These are phyloP conservation scores for Ganoderma lucidum DNA, from an alignment of 1,284 basidiomycete genomes.

Conservation along the genomic window DNA sequence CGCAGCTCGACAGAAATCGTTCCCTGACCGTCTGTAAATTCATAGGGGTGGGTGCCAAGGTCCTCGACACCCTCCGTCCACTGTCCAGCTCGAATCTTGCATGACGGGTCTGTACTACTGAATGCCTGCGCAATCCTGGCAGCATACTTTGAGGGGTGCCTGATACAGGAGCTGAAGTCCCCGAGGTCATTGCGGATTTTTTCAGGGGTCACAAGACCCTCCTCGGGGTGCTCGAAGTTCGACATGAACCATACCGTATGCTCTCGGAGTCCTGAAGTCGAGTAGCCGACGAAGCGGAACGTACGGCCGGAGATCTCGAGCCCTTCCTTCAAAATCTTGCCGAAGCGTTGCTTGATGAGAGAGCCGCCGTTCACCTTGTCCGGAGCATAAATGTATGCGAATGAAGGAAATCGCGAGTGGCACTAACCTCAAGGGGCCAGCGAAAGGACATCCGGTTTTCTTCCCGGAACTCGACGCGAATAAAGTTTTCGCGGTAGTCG, in stretches of 20 bases:
- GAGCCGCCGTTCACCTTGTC: conserved; percentile 56
- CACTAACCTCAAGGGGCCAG: conserved; percentile 61
- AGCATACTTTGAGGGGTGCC: conserved; percentile 77
- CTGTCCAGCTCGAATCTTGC: conserved; percentile 58
- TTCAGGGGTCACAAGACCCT: conserved; percentile 56
- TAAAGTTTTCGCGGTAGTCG: conserved; percentile 67
- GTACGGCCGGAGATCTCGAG: conserved; percentile 70
- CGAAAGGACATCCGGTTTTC: conserved; percentile 74
- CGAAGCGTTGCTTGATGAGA: conserved; percentile 68
- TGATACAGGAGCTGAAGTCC: conserved; percentile 64
- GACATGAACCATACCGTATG: conserved; percentile 81
- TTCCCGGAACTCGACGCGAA: conserved; percentile 82
- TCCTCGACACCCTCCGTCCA: conserved; percentile 69
- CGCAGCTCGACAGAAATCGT: conserved; percentile 71
- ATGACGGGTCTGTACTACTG: conserved; percentile 78
- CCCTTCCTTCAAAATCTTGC: conserved; percentile 65
- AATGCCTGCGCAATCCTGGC: conserved; percentile 86
- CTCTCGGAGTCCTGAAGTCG: conserved; percentile 70
- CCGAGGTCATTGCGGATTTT: conserved; percentile 69
- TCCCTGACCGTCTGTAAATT: conserved; percentile 81
- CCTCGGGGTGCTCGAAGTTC: conserved; percentile 58
- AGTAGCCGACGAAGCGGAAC: conserved; percentile 82
- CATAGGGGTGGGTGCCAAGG: conserved; percentile 52
- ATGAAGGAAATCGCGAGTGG: background rate
- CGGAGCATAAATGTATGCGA: background rate